phyloP scores from a whole-genome alignment of 2,329 filamentous ascomycete species.

The Diaporthe vaccinii region DNA sequence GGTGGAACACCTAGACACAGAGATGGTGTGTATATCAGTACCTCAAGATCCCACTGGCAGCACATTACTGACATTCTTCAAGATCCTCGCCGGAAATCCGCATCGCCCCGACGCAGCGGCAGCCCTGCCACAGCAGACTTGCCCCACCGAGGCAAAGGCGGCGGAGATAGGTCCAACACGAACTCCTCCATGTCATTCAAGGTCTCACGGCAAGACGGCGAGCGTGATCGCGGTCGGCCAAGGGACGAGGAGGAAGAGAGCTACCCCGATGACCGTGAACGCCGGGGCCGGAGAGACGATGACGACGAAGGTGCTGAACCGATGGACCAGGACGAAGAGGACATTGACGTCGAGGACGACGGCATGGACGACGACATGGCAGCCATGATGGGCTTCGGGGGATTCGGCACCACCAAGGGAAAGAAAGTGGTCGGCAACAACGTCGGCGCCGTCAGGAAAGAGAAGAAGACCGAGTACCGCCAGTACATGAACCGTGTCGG shows the following conservation, averaged over 20 bases:
- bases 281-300: not conserved
- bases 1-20: slow-evolving; percentile 36
- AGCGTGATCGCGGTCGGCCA: slow-evolving; percentile 41
- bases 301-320: slow-evolving; percentile 45
- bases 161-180: slow-evolving; percentile 37
- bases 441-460: slow-evolving; percentile 84
- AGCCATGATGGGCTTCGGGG: slow-evolving; percentile 90
- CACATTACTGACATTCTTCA: slow-evolving; percentile 12
- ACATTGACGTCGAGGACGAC: slow-evolving; percentile 72
- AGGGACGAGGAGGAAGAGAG: slow-evolving; percentile 42
- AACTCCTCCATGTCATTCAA: slow-evolving; percentile 52
- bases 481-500: slow-evolving; percentile 96
- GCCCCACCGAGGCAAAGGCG: slow-evolving; percentile 52
- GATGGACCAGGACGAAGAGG: slow-evolving; percentile 60
- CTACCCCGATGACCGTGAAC: slow-evolving; percentile 40
- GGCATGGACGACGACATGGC: slow-evolving; percentile 78
- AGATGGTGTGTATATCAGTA: slow-evolving; percentile 22
- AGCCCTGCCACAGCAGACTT: slow-evolving; percentile 47
- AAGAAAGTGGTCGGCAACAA: slow-evolving; percentile 92
- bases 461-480: slow-evolving; percentile 94
- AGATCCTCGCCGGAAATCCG: slow-evolving; percentile 53
- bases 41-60: not conserved
- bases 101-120: slow-evolving; percentile 49
- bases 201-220: slow-evolving; percentile 51
- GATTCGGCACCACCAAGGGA: slow-evolving; percentile 88